Conservation (phyloP, 2,329 filamentous ascomycete species). For the Epichloe aotearoae region DNA sequence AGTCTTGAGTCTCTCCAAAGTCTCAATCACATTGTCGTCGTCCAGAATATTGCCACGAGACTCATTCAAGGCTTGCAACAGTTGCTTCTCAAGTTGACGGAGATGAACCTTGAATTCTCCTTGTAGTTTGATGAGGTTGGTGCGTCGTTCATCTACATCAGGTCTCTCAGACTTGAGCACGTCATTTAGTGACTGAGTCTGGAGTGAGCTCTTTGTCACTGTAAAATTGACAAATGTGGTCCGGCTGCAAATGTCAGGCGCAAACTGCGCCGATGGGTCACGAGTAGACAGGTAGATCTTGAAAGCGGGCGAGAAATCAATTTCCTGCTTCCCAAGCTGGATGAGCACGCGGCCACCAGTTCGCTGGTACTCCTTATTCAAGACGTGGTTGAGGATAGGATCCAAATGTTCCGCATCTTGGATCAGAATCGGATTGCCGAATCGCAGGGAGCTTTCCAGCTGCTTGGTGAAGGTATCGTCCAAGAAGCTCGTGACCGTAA, state of each 20-base stretch:
- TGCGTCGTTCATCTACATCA: conserved; percentile 90
- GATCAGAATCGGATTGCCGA: conserved; percentile 96
- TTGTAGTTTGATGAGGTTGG: conserved; percentile 96
- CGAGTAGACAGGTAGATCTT: conserved; percentile 89
- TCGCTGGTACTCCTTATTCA: conserved; percentile 99
- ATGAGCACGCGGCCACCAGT: conserved; percentile 96
- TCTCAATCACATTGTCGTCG: conserved; percentile 96
- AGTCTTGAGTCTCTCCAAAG: conserved; percentile 92
- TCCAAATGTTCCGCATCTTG: conserved; percentile 96
- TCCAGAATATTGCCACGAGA: conserved; percentile 96
- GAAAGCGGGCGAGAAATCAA: conserved; percentile 96
- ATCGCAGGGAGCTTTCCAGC: conserved; percentile 88
- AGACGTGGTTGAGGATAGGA: conserved; percentile 91
- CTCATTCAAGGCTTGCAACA: conserved; percentile 91
- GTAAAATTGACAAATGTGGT: conserved; percentile 99
- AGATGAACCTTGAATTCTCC: conserved; percentile 99
- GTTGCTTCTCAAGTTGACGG: conserved; percentile 82
- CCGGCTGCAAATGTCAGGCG: conserved; percentile 93
- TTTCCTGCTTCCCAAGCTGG: conserved; percentile 95
- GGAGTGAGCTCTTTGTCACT: conserved; percentile 94
- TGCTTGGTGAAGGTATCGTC: conserved; percentile 98
- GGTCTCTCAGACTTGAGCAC: conserved; percentile 95
- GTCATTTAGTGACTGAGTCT: conserved; percentile 94
- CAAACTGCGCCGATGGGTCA: conserved; percentile 90
- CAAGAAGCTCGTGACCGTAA: conserved; percentile 95